Conservation (phyloP, 441 rosid genomes). For the Aquilaria agallochum region DNA sequence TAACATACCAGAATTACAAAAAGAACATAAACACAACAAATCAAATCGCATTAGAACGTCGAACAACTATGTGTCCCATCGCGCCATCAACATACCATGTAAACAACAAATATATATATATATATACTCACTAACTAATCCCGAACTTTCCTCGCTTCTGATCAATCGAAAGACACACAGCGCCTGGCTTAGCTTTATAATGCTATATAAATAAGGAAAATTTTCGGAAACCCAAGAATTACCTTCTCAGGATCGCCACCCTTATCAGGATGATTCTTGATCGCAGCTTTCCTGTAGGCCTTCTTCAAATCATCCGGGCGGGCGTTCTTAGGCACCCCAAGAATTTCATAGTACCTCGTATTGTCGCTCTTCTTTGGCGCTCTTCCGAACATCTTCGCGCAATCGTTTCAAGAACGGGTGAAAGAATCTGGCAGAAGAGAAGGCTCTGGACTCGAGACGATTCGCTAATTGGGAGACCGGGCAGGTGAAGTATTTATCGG, state of each 20-base stretch:
- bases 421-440: too few species aligned
- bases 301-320: constrained; percentile 71
- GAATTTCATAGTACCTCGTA: constrained; percentile 62
- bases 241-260: constrained; percentile 95
- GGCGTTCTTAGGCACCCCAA: constrained; percentile 66
- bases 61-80: background rate
- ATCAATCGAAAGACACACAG: too few species aligned
- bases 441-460: too few species aligned
- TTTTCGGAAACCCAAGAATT: background rate
- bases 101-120: too few species aligned
- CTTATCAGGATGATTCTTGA: constrained; percentile 86
- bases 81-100: too few species aligned
- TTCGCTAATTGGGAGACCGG: too few species aligned
- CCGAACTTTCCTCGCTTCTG: too few species aligned
- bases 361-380: constrained; percentile 66
- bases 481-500: too few species aligned
- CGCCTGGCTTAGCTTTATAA: too few species aligned
- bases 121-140: background rate
- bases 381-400: constrained; percentile 56
- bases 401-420: too few species aligned
- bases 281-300: constrained; percentile 79
- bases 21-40: background rate
- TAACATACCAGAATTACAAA: background rate
- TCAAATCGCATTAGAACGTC: background rate
- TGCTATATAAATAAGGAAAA: background rate